Conservation (phyloP, 768 basidiomycete species). For the Calocera cornea region DNA sequence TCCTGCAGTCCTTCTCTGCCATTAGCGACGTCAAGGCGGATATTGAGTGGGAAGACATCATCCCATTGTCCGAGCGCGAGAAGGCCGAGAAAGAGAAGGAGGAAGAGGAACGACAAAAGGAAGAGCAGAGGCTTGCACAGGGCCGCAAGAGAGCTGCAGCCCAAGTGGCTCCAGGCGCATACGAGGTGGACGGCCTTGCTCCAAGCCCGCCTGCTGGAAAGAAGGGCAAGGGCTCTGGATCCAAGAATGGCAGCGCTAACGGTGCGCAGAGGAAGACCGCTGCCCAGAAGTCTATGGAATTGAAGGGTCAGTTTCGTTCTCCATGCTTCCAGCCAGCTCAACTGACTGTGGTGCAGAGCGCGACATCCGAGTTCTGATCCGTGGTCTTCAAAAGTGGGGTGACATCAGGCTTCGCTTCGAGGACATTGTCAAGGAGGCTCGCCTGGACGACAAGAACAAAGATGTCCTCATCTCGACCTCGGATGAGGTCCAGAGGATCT, state of each 20-base stretch:
- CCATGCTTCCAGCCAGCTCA: not conserved
- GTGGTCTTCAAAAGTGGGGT: conserved; percentile 94
- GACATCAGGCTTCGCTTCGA: conserved; percentile 93
- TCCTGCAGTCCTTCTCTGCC: conserved; percentile 86
- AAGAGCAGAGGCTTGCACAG: conserved; percentile 9
- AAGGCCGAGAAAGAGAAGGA: conserved; percentile 72
- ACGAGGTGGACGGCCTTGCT: conserved; percentile 63
- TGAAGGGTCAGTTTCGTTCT: conserved; percentile 40
- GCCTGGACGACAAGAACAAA: conserved; percentile 86
- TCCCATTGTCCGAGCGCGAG: conserved; percentile 81
- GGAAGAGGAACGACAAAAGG: conserved; percentile 33
- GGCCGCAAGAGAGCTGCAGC: conserved; percentile 31
- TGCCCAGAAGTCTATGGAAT: conserved; percentile 86
- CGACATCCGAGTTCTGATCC: conserved; percentile 86
- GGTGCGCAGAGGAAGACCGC: conserved; percentile 74
- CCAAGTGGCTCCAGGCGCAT: conserved; percentile 60
- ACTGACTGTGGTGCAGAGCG: conserved; percentile 40
- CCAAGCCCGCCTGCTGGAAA: conserved; percentile 56
- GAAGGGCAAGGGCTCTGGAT: conserved; percentile 12
- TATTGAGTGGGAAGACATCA: conserved; percentile 98
- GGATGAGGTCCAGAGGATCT: conserved; percentile 84
- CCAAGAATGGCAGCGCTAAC: conserved; percentile 28
- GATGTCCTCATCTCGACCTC: conserved; percentile 80
- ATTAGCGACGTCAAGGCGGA: conserved; percentile 98
- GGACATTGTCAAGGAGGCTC: conserved; percentile 77